phyloP scores from a whole-genome alignment of 768 basidiomycete species.

The Leucosporidium scottii region DNA sequence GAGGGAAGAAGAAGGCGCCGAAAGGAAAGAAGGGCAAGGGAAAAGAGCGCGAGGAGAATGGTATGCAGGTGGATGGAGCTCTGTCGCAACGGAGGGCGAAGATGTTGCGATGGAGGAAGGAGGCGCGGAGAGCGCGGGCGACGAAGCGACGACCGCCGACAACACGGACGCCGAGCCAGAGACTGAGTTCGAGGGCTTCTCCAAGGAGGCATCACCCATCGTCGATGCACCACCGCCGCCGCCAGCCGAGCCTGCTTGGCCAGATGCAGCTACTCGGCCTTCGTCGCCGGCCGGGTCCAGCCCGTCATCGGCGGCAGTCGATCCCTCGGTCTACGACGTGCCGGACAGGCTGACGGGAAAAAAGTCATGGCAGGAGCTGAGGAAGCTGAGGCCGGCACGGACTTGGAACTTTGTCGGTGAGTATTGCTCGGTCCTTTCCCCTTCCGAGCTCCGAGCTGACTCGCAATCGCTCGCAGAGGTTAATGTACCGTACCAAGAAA shows the following conservation, averaged over 20 bases:
- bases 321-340: slow-evolving; percentile 56
- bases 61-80: slow-evolving; percentile 45
- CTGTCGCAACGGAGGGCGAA: neutral
- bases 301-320: neutral
- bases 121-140: neutral
- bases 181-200: no score
- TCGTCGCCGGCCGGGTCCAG: no score
- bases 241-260: no score
- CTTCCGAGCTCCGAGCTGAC: no score
- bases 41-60: slow-evolving; percentile 39
- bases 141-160: no score
- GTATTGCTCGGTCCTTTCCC: no score
- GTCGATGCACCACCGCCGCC: no score
- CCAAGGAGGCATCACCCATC: no score
- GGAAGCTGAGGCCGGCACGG: slow-evolving; percentile 64
- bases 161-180: no score
- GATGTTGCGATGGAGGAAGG: neutral
- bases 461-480: slow-evolving; percentile 48
- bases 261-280: no score
- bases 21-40: slow-evolving; percentile 45
- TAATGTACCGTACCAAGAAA: slow-evolving; percentile 70
- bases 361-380: slow-evolving; percentile 68
- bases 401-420: slow-evolving; percentile 73
- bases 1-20: slow-evolving; percentile 40
- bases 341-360: slow-evolving; percentile 82